phyloP scores from a whole-genome alignment of 2,329 filamentous ascomycete genomes.

The Corinectria fuckeliana region DNA sequence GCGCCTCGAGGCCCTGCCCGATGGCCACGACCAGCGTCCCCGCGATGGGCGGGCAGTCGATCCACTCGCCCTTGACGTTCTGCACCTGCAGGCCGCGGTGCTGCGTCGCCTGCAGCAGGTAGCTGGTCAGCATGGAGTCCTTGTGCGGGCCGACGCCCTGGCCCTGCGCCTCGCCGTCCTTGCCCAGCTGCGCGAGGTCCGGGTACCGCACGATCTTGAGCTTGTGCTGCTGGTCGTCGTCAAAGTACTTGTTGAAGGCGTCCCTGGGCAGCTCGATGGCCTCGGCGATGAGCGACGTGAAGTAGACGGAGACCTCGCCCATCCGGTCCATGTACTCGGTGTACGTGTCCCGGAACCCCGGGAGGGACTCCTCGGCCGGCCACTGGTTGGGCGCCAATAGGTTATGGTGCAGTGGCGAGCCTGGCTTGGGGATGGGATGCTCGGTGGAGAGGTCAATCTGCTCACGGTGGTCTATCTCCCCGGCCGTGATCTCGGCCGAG shows the following conservation, averaged over 20 bases:
- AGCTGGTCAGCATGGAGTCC: constrained; percentile 83
- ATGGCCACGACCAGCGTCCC: constrained; percentile 87
- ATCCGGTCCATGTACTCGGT: constrained; percentile 79
- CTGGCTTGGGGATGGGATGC: constrained; percentile 67
- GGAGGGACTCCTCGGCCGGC: constrained; percentile 69
- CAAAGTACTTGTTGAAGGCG: constrained; percentile 83
- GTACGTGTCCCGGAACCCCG: constrained; percentile 71
- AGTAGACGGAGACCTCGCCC: constrained; percentile 73
- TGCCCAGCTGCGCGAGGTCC: constrained; percentile 66
- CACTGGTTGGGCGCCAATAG: constrained; percentile 81
- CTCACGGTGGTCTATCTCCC: constrained; percentile 79
- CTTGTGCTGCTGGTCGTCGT: constrained; percentile 79
- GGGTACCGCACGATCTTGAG: constrained; percentile 90
- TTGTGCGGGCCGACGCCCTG: constrained; percentile 81
- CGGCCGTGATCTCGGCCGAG: constrained; percentile 74
- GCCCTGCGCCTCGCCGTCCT: constrained; percentile 50
- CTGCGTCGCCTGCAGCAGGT: constrained; percentile 79
- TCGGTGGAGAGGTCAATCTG: constrained; percentile 87
- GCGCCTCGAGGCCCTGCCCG: constrained; percentile 83
- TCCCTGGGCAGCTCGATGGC: constrained; percentile 73
- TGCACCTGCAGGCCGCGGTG: constrained; percentile 84
- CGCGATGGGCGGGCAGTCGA: constrained; percentile 77
- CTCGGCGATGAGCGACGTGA: constrained; percentile 83
- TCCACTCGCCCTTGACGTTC: constrained; percentile 79
- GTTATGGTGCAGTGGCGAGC: constrained; percentile 74